Evolutionary conservation across 139 green algal species (phyloP), one percentile per base, ranked within the genome.

Genomic region (Chlorella sorokiniana): DNA sequence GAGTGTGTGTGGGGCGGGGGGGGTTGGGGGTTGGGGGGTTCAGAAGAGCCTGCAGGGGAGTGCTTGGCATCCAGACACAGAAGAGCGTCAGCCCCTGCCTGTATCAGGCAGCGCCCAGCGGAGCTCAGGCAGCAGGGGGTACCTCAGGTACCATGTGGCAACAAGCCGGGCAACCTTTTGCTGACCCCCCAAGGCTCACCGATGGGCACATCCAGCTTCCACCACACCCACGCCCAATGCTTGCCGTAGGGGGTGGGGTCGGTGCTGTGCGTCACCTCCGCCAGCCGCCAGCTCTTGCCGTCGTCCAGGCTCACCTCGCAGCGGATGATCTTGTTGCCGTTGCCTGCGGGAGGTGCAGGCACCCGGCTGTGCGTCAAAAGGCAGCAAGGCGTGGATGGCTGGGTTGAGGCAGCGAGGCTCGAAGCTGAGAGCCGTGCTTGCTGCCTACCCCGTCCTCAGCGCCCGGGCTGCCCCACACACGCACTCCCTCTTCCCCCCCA

Each of bases 261-360:
- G 73, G 91, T 87, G 76, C 87, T 81, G 37, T 91, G 84, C 37
- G 86, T 81, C 84, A 98, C 93, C 29, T 95, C 84, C 0, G 88
- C 89, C 56, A 95, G 88, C 27, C 84, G 79, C 96, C 96, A 99
- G 25, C 79, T 91, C 72, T 90, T 86, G 76, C 93, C 95, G 41
- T 88, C 87, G 77, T 99, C 95, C 59, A 99, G 83, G 0, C 91
- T 96, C 5, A 99, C 84, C 91, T 99, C 97, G 9, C 92, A 90
- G 44, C 97, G 92, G 51, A 95, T 98, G 79, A 99, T 92, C 81
- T 96, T 96, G 64, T 86, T 85, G 68, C 96, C 96, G 69, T 92
- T 91, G 33, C 95, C 93, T 88, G 79, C 38, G 38, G 25, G 9
- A 74, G 44, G 23, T 33, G n/a, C n/a, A n/a, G n/a, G n/a, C n/a